phyloP scores from a whole-genome alignment of 768 basidiomycete species.

The Amanita inopinata region DNA sequence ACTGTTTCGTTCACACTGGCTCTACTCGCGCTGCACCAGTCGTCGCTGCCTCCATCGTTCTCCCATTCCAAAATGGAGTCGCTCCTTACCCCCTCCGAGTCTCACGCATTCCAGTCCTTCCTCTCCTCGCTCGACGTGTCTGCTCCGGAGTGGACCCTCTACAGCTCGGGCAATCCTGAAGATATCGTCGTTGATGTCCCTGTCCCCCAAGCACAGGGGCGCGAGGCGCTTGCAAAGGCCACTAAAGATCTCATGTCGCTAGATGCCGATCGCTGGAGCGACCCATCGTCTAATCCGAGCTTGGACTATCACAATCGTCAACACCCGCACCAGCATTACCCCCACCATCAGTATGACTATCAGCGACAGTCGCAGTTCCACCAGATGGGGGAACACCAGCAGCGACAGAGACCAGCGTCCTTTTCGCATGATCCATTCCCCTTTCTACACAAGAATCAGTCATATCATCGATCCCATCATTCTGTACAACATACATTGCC shows the following conservation, averaged over 20 bases:
- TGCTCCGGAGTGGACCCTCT: constrained; percentile 40
- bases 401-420: constrained; percentile 2
- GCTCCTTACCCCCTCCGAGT: constrained; percentile 57
- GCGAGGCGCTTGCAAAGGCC: constrained; percentile 62
- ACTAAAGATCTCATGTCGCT: constrained; percentile 80
- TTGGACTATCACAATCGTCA: constrained; percentile 11
- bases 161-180: constrained; percentile 25
- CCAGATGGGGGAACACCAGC: constrained; percentile 11
- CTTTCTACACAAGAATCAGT: constrained; percentile 1
- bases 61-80: constrained; percentile 36
- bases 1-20: not conserved
- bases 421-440: constrained; percentile 5
- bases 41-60: not conserved
- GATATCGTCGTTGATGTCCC: constrained; percentile 31
- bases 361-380: constrained; percentile 9
- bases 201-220: constrained; percentile 32
- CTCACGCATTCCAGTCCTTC: constrained; percentile 60
- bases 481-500: not conserved
- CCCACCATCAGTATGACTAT: constrained; percentile 9
- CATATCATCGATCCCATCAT: not conserved
- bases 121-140: constrained; percentile 43
- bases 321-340: constrained; percentile 13
- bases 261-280: constrained; percentile 34
- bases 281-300: not conserved
- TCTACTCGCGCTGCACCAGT: not conserved